A percentile compares a stretch with the other conserved stretches of the same genome.
Evolutionary conservation across 1,139 yeast species (phyloP).

Genomic region (Candida gigantensis): DNA sequence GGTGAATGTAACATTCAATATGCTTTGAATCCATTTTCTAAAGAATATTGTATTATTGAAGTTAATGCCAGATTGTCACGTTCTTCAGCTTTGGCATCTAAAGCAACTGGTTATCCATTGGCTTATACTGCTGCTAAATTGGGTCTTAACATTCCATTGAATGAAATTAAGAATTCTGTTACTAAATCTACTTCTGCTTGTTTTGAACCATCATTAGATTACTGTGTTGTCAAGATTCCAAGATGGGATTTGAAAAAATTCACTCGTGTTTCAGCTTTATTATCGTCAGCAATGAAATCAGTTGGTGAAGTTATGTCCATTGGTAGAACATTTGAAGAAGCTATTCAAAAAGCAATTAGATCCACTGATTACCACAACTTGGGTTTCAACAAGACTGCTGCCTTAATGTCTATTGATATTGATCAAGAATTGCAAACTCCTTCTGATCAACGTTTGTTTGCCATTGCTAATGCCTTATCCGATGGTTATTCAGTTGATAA

Average conservation of each 20-base stretch:
- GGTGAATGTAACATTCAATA: constrained; percentile 99
- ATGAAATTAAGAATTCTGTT: constrained; percentile 94
- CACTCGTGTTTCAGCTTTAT: constrained; percentile 18
- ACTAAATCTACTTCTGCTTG: constrained; percentile 95
- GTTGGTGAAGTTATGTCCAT: constrained; percentile 99
- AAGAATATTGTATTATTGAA: constrained; percentile 94
- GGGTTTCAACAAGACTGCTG: constrained; percentile 74
- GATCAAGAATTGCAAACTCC: constrained; percentile 85
- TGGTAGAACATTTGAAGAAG: constrained; percentile 96
- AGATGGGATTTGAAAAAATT: constrained; percentile 97
- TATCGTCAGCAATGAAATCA: constrained; percentile 85
- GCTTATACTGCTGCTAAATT: constrained; percentile 98
- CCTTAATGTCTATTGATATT: constrained; percentile 40
- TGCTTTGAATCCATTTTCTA: constrained; percentile 92
- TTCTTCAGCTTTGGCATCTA: constrained; percentile 96
- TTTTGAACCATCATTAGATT: constrained; percentile 96
- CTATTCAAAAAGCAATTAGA: constrained; percentile 96
- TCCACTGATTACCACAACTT: constrained; percentile 89
- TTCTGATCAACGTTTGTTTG: constrained; percentile 97
- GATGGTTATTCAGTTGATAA: constrained; percentile 87
- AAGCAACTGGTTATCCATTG: constrained; percentile 97
- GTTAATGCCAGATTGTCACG: constrained; percentile 97
- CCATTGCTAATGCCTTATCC: constrained; percentile 92
- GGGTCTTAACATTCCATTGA: constrained; percentile 74
- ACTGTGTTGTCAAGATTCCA: constrained; percentile 95